Percentiles rank a stretch among this genome's conserved stretches.
Evolutionary conservation across 2,329 filamentous ascomycete species (phyloP).

Genomic region (Cladosporium velox): DNA sequence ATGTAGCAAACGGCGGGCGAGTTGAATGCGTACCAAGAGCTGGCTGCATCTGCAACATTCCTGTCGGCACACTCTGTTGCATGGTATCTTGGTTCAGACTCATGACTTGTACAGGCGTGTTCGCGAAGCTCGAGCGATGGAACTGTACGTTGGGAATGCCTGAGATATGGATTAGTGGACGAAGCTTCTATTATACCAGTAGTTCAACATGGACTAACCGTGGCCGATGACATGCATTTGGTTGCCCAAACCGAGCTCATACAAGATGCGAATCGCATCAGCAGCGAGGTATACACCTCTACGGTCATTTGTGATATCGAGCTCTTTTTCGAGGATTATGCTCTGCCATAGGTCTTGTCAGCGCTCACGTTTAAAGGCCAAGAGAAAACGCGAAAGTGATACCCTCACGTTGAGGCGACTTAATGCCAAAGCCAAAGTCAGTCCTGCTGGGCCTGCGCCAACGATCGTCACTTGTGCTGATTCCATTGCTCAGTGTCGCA

Average conservation of each 20-base stretch:
- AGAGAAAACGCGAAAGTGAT: not conserved
- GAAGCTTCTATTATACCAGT: not conserved
- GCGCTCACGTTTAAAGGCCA: not conserved
- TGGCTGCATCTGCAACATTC: not conserved
- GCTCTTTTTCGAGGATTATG: not conserved
- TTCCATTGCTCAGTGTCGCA: not conserved
- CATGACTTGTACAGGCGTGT: not conserved
- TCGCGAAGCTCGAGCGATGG: not conserved
- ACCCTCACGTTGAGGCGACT: not conserved
- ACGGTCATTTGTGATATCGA: not conserved
- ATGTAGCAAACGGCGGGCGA: not conserved
- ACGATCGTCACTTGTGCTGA: not conserved
- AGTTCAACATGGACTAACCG: not conserved
- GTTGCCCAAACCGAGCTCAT: not conserved
- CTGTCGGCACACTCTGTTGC: not conserved
- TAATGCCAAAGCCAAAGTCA: not conserved
- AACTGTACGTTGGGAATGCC: not conserved
- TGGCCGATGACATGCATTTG: not conserved
- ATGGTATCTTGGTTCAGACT: not conserved
- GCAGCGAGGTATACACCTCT: not conserved
- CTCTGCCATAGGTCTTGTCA: not conserved
- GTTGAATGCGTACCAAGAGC: not conserved
- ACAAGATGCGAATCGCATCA: not conserved
- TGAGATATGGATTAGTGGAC: not conserved
- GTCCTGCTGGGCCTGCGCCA: not conserved